Evolutionary conservation across 2,329 filamentous ascomycete species (phyloP).

Genomic region (Penicillium concentricum): DNA sequence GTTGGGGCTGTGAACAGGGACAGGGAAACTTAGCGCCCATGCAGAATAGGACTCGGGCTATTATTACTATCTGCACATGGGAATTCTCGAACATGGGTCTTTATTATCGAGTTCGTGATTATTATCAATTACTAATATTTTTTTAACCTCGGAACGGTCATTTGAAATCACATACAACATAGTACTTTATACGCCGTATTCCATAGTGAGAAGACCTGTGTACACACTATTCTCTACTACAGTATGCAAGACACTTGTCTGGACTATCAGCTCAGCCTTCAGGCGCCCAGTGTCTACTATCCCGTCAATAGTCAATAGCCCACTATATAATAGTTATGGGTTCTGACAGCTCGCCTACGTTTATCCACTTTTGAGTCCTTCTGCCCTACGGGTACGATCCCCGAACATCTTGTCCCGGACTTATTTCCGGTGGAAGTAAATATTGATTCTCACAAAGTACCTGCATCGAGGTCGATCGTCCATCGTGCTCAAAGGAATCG

Average conservation of each 20-base stretch:
- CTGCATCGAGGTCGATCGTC: background rate
- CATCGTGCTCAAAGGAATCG: background rate
- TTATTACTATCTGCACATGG: conserved; percentile 1
- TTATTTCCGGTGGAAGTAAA: background rate
- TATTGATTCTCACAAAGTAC: background rate
- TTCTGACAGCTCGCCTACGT: conserved; percentile 4
- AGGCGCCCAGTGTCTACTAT: background rate
- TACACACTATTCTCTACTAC: background rate
- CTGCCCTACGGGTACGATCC: background rate
- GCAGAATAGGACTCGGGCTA: conserved; percentile 2
- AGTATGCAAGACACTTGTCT: background rate
- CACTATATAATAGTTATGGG: background rate
- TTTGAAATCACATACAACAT: background rate
- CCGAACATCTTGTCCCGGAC: background rate
- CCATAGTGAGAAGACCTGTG: background rate
- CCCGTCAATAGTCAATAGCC: background rate
- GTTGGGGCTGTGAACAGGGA: conserved; percentile 14
- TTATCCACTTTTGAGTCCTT: background rate
- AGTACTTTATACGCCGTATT: too few relatives aligned
- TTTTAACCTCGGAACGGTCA: background rate
- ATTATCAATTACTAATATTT: background rate
- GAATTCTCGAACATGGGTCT: background rate
- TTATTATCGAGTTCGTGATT: background rate
- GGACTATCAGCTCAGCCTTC: conserved; percentile 1
- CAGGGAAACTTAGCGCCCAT: conserved; percentile 13